A percentile compares a stretch with the other conserved stretches of the same genome.
Conservation (phyloP, 2,329 filamentous ascomycete species). For the Aspergillus sojae region DNA sequence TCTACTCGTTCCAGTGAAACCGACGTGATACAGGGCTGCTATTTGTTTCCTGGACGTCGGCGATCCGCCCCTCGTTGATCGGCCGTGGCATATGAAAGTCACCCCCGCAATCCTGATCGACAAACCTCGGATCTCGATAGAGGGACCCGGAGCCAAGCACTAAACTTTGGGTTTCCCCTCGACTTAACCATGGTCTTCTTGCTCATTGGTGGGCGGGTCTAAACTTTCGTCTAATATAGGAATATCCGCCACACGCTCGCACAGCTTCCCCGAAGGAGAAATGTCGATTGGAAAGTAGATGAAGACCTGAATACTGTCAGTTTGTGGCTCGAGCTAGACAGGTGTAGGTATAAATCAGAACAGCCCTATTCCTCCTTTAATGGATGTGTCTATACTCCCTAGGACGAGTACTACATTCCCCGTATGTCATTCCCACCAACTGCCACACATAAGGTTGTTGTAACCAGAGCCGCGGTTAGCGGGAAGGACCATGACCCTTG, state of each 20-base stretch:
- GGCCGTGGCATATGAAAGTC: conserved; percentile 20
- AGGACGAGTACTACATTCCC: too few species aligned
- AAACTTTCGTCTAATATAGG: not conserved
- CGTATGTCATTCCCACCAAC: too few species aligned
- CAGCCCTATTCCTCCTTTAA: too few species aligned
- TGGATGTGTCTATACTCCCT: too few species aligned
- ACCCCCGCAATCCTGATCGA: conserved; percentile 16
- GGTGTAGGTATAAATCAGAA: too few species aligned
- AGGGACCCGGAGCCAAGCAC: not conserved
- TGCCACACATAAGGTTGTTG: too few species aligned
- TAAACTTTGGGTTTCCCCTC: not conserved
- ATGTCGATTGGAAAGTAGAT: not conserved
- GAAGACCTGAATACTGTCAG: too few species aligned
- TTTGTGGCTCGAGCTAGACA: too few species aligned
- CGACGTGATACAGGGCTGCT: not conserved
- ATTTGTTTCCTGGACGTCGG: not conserved
- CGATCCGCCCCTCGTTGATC: conserved; percentile 34
- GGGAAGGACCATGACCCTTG: too few species aligned
- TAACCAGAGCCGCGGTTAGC: too few species aligned
- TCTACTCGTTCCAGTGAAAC: not conserved
- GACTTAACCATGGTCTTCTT: not conserved
- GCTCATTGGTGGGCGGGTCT: not conserved
- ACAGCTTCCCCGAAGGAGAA: not conserved
- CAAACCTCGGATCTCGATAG: conserved; percentile 23
- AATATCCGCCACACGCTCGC: not conserved